Evolutionary conservation across 257 asterid genomes (phyloP).

Genomic region (Scutellaria barbata): DNA sequence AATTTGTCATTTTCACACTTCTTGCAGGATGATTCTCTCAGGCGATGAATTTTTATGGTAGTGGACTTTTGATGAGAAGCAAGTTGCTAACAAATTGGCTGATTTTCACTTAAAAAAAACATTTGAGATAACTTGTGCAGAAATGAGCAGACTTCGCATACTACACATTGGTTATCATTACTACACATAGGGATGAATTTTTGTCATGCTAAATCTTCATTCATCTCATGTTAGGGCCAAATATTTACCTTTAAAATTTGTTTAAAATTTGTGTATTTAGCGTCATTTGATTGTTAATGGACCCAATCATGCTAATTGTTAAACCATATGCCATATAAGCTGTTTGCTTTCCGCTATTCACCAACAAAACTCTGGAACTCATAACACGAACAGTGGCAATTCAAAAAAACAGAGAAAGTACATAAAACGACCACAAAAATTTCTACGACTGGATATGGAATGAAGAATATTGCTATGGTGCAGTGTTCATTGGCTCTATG

Average conservation of each 20-base stretch:
- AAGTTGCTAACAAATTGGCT: background rate
- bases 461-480: slow-evolving; percentile 22
- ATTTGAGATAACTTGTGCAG: background rate
- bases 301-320: background rate
- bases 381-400: no score
- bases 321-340: no score
- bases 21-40: slow-evolving; percentile 29
- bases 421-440: background rate
- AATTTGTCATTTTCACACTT: slow-evolving; percentile 6
- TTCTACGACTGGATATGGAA: background rate
- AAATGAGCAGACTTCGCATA: background rate
- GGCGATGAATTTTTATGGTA: background rate
- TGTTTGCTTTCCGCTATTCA: no score
- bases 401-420: background rate
- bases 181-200: background rate
- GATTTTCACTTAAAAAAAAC: background rate
- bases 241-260: no score
- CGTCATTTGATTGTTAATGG: background rate
- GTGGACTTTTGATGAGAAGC: background rate
- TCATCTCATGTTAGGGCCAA: no score
- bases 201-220: background rate
- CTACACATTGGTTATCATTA: background rate
- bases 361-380: no score
- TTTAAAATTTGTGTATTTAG: background rate
- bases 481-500: slow-evolving; percentile 41